phyloP scores from a whole-genome alignment of 345 rosid species.

The Carallia brachiata region DNA sequence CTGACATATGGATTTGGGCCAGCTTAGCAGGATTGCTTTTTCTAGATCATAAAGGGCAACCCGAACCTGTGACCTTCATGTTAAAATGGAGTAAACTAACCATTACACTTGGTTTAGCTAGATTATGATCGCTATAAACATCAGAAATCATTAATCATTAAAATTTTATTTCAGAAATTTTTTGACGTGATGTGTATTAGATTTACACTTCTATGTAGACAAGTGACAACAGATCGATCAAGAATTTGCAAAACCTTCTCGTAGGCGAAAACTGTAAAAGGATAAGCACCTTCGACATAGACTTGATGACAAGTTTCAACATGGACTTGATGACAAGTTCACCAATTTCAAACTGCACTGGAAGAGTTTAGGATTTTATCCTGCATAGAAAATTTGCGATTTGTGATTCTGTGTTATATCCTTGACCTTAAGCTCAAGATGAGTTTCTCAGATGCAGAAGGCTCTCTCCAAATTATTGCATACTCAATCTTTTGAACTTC shows the following conservation, averaged over 20 bases:
- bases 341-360: neutral
- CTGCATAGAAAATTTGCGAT: neutral
- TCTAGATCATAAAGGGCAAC: too few species aligned
- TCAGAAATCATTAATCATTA: neutral
- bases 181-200: neutral
- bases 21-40: too few species aligned
- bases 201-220: neutral
- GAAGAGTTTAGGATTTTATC: neutral
- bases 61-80: too few species aligned
- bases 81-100: too few species aligned
- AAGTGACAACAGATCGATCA: neutral
- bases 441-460: too few species aligned
- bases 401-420: neutral
- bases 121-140: neutral
- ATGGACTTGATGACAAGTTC: neutral
- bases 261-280: neutral
- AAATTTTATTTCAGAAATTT: neutral
- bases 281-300: neutral
- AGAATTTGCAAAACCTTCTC: neutral
- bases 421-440: too few species aligned
- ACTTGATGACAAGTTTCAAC: neutral
- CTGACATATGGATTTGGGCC: too few species aligned
- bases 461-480: too few species aligned
- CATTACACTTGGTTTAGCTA: neutral
- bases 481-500: too few species aligned